phyloP scores from a whole-genome alignment of 2,329 filamentous ascomycete genomes.

The Pseudogymnoascus sp. region DNA sequence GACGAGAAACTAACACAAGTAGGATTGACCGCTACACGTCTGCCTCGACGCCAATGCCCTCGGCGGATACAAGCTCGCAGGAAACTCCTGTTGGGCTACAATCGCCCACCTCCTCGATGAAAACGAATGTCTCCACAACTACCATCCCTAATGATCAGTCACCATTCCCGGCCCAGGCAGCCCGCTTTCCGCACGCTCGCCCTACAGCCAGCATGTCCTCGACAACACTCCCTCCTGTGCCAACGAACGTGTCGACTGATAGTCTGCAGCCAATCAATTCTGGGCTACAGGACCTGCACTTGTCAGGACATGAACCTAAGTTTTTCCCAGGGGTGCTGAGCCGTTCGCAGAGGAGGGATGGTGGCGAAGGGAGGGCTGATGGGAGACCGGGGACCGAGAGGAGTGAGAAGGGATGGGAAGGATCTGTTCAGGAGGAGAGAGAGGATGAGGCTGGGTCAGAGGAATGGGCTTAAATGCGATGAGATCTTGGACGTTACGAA shows the following conservation, averaged over 20 bases:
- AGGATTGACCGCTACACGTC: conserved; percentile 28
- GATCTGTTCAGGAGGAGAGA: not conserved
- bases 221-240: not conserved
- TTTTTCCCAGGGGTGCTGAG: conserved; percentile 64
- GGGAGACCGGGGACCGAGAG: not conserved
- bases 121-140: conserved; percentile 25
- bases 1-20: conserved; percentile 13
- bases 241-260: conserved; percentile 25
- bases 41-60: not conserved
- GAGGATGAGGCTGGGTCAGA: not conserved
- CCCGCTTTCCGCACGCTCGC: conserved; percentile 20
- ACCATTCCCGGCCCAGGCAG: conserved; percentile 27
- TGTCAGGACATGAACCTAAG: conserved; percentile 51
- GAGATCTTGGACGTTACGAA: not conserved
- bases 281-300: conserved; percentile 35
- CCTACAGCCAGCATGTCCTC: conserved; percentile 11
- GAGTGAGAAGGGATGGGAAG: not conserved
- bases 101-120: conserved; percentile 28
- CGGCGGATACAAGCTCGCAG: not conserved
- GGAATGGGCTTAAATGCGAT: not conserved
- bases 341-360: conserved; percentile 21
- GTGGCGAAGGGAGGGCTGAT: not conserved
- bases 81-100: not conserved
- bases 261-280: conserved; percentile 32
- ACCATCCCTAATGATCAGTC: conserved; percentile 18